phyloP scores from a whole-genome alignment of 805 yeast species.

The Candida vaughaniae region DNA sequence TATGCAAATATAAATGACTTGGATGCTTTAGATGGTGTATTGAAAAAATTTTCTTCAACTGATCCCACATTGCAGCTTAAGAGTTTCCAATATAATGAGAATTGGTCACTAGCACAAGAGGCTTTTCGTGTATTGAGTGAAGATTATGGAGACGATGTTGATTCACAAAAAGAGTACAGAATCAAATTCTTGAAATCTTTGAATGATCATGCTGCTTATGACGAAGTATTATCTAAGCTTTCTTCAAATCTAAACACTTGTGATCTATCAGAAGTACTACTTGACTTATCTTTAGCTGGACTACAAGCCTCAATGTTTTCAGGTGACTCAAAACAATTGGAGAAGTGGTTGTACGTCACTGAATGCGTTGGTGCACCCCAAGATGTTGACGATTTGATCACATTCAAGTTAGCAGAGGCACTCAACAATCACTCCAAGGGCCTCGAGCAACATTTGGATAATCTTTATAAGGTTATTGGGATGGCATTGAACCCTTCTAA shows the following conservation, averaged over 20 bases:
- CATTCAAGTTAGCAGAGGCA: slow-evolving; percentile 55
- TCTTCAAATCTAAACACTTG: slow-evolving; percentile 28
- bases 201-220: slow-evolving; percentile 73
- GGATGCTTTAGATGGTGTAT: slow-evolving; percentile 85
- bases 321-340: slow-evolving; percentile 51
- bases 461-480: slow-evolving; percentile 53
- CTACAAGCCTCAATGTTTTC: slow-evolving; percentile 71
- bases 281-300: slow-evolving; percentile 66
- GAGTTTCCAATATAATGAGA: slow-evolving; percentile 79
- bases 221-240: slow-evolving; percentile 57
- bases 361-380: slow-evolving; percentile 42
- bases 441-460: neutral
- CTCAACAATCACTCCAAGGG: neutral
- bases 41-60: slow-evolving; percentile 68
- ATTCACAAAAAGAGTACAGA: slow-evolving; percentile 33
- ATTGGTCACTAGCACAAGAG: slow-evolving; percentile 85
- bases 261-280: slow-evolving; percentile 30
- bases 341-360: slow-evolving; percentile 58
- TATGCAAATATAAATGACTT: slow-evolving; percentile 86
- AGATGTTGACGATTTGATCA: slow-evolving; percentile 54
- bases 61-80: slow-evolving; percentile 63
- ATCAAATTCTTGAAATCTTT: slow-evolving; percentile 67
- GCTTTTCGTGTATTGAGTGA: slow-evolving; percentile 69
- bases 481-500: slow-evolving; percentile 45
- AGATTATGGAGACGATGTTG: slow-evolving; percentile 40